Percentiles rank a stretch among this genome's conserved stretches.
phyloP scores from a whole-genome alignment of 768 basidiomycete species.

The Amyloporia xantha region DNA sequence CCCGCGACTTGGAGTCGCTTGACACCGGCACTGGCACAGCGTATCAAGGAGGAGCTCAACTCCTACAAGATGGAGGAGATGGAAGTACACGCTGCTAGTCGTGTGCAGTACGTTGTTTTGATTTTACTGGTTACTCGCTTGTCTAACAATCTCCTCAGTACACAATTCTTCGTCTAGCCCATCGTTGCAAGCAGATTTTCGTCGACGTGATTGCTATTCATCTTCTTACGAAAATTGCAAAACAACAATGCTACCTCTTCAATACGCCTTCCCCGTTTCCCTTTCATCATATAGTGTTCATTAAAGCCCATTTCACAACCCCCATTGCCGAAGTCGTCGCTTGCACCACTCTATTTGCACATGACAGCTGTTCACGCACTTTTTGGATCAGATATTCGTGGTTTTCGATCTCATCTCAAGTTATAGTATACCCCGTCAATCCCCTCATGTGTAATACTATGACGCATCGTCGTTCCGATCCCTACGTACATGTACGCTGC shows the following conservation, averaged over 20 bases:
- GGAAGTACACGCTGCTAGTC: conserved; percentile 93
- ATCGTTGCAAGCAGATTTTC: conserved; percentile 17
- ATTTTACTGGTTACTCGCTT: conserved; percentile 7
- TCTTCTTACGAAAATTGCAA: conserved; percentile 17
- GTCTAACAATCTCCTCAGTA: conserved; percentile 37
- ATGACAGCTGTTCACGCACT: conserved; percentile 14
- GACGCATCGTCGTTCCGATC: conserved; percentile 22
- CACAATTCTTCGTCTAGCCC: conserved; percentile 80
- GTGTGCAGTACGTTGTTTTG: conserved; percentile 71
- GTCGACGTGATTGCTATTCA: conserved; percentile 20
- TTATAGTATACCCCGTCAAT: conserved; percentile 31
- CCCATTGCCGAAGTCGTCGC: conserved; percentile 14
- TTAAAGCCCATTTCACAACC: conserved; percentile 7
- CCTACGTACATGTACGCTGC: conserved; percentile 20
- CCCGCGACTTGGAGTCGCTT: conserved; percentile 95
- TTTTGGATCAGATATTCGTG: conserved; percentile 28
- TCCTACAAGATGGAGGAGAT: conserved; percentile 99
- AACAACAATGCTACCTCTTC: conserved; percentile 11
- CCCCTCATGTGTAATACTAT: conserved; percentile 36
- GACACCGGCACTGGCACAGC: conserved; percentile 90
- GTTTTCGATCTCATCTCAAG: conserved; percentile 24
- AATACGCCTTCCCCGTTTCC: not conserved
- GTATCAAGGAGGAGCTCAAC: conserved; percentile 97
- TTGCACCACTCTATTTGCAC: conserved; percentile 19
- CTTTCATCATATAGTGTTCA: not conserved